Evolutionary conservation across 495 filamentous ascomycete species (phyloP).

Genomic region (Penicillium robsamsonii): DNA sequence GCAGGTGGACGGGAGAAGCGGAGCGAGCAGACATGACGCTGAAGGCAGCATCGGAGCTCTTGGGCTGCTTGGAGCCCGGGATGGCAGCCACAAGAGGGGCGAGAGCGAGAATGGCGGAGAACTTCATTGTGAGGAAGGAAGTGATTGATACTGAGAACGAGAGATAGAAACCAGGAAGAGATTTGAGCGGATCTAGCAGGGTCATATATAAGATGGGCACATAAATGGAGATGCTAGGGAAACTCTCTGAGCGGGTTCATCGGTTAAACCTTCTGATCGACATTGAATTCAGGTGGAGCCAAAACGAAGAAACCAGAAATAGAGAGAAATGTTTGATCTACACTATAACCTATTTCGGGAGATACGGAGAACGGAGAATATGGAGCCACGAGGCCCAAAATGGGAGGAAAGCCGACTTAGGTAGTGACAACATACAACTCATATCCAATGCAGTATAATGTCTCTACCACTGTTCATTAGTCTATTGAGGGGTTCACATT

Average conservation of each 20-base stretch:
- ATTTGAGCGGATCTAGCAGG: not conserved
- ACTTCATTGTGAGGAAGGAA: slow-evolving; percentile 24
- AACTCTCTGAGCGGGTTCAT: slow-evolving; percentile 2
- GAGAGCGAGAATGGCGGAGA: slow-evolving; percentile 27
- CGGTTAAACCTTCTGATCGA: slow-evolving; percentile 6
- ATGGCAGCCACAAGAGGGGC: slow-evolving; percentile 27
- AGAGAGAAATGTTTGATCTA: not conserved
- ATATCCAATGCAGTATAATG: not conserved
- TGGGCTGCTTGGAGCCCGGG: slow-evolving; percentile 15
- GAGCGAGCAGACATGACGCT: slow-evolving; percentile 34
- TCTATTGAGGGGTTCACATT: not conserved
- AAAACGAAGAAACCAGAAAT: not conserved
- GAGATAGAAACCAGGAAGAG: not conserved
- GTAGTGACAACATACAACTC: not conserved
- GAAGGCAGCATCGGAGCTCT: slow-evolving; percentile 22
- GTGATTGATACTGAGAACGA: not conserved
- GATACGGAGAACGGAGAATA: not conserved
- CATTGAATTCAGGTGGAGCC: not conserved
- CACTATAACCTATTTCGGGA: not conserved
- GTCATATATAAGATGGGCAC: not conserved
- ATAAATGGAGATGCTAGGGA: not conserved
- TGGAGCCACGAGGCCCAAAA: not conserved
- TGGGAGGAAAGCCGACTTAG: not conserved
- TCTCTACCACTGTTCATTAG: not conserved
- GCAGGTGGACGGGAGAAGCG: slow-evolving; percentile 35